Percentiles rank a stretch among this genome's conserved stretches.
phyloP scores from a whole-genome alignment of 2,329 filamentous ascomycete genomes.

The Colletotrichum chrysophilum region DNA sequence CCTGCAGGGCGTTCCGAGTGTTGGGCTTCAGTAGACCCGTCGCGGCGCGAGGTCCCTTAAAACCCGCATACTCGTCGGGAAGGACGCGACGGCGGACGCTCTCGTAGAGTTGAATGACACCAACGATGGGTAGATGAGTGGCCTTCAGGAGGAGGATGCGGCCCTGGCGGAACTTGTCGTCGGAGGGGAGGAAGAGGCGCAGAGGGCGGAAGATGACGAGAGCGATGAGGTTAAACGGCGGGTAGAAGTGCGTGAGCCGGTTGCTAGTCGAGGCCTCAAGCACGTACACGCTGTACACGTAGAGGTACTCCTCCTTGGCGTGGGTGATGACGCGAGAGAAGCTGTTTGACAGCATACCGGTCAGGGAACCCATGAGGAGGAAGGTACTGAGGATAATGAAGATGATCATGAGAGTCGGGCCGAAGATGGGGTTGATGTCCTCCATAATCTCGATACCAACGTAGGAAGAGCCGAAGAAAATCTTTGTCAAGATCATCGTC shows the following conservation, averaged over 20 bases:
- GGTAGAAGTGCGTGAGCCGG: constrained; percentile 72
- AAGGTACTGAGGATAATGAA: constrained; percentile 82
- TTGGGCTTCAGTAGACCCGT: constrained; percentile 28
- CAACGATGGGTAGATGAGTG: constrained; percentile 72
- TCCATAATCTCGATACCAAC: constrained; percentile 75
- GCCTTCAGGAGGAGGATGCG: constrained; percentile 67
- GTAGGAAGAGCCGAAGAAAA: constrained; percentile 80
- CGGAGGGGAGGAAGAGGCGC: constrained; percentile 69
- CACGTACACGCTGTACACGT: constrained; percentile 73
- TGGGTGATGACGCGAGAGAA: constrained; percentile 69
- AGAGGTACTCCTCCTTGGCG: constrained; percentile 78
- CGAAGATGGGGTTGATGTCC: constrained; percentile 62
- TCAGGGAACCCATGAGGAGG: constrained; percentile 78
- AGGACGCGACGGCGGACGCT: constrained; percentile 44
- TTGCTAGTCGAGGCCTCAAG: constrained; percentile 72
- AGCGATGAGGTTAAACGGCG: constrained; percentile 76
- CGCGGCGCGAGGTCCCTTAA: constrained; percentile 48
- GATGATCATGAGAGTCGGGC: constrained; percentile 69
- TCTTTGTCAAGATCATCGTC: constrained; percentile 79
- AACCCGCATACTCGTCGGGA: constrained; percentile 51
- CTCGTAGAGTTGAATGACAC: constrained; percentile 73
- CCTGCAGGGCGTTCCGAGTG: constrained; percentile 21
- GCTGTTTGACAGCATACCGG: constrained; percentile 79
- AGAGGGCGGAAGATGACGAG: constrained; percentile 75
- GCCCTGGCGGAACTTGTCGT: constrained; percentile 64